Base-by-base conservation (phyloP, 345 rosid species). In the Lepidium africanum region DNA sequence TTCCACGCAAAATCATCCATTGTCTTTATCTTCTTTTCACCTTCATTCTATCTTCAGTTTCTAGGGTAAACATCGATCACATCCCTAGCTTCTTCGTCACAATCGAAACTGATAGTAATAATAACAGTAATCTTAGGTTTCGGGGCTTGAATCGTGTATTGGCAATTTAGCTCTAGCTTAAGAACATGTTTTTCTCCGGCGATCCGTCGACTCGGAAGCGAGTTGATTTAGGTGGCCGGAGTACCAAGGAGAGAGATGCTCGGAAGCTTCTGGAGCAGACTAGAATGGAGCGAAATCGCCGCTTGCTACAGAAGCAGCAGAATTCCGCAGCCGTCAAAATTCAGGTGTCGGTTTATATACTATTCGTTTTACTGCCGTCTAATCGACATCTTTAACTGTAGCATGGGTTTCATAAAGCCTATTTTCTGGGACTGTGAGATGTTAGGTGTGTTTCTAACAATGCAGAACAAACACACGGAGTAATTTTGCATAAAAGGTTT, bases 201-300 rank as follows among this genome's bases (percentile, higher is more conserved):
- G 99, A 95, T 85, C 82, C 97, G 1, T 81, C 96, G 32, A 83
- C 91, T 54, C 85, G 97, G 73, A 95, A 89, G 81, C 88, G 99
- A 69, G 99, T 95, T 33, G 99, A 88, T 77, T 83, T 95, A 73
- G 99, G 99, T 46, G 99, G 99, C 51, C 86, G 97, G 81, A 95
- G 99, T 62, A 81, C 96, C 5, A 95, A 95, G 78, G 97, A 95
- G 80, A 84, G 96, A 71, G 99, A 95, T 54, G 86, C 93, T 49
- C 85, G 89, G 81, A 95, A 95, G 81, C 99, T 95, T 79, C 76
- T 95, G 12, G 97, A 95, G 73, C 96, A 91, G 77, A 87, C 99
- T 27, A 81, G 97, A 57, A 72, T 85, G 84, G 97, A 95, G 81
- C 86, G 99, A 4, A 84, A 95, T 64, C 93, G 90, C 59, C 84